phyloP scores from a whole-genome alignment of 495 filamentous ascomycete genomes.

The Neurospora intermedia region DNA sequence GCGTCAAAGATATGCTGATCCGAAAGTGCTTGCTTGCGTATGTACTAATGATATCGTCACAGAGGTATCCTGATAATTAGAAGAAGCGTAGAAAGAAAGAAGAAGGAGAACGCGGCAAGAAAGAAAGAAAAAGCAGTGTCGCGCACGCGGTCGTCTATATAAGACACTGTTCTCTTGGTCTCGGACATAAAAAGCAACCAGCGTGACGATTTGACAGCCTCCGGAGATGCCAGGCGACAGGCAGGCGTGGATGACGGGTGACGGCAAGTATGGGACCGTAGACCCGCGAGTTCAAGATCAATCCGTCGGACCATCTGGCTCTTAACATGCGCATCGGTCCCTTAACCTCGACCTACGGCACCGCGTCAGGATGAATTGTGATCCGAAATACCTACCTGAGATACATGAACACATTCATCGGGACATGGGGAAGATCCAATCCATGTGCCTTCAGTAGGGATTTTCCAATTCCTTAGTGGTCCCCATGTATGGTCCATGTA shows the following conservation, averaged over 20 bases:
- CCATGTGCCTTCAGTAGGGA: neutral
- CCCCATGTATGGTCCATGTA: neutral
- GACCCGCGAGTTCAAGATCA: neutral
- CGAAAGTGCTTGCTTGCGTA: neutral
- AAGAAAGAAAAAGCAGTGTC: neutral
- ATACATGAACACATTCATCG: neutral
- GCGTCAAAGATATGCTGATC: neutral
- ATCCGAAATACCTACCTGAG: neutral
- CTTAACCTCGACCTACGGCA: neutral
- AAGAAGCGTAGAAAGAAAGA: neutral
- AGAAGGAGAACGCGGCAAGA: neutral
- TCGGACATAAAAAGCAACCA: neutral
- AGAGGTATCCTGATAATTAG: neutral
- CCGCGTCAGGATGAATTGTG: neutral
- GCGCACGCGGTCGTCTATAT: neutral
- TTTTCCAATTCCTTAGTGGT: neutral
- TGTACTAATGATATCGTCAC: neutral
- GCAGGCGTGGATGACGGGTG: neutral
- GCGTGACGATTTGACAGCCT: neutral
- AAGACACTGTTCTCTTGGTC: neutral
- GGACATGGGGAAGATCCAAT: neutral
- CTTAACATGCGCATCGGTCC: neutral
- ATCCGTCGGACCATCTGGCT: neutral
- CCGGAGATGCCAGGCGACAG: neutral
- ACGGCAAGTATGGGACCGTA: neutral